These are phyloP conservation scores for Aeschynomene evenia DNA, from an alignment of 306 rosid species.

Conservation along the genomic window DNA sequence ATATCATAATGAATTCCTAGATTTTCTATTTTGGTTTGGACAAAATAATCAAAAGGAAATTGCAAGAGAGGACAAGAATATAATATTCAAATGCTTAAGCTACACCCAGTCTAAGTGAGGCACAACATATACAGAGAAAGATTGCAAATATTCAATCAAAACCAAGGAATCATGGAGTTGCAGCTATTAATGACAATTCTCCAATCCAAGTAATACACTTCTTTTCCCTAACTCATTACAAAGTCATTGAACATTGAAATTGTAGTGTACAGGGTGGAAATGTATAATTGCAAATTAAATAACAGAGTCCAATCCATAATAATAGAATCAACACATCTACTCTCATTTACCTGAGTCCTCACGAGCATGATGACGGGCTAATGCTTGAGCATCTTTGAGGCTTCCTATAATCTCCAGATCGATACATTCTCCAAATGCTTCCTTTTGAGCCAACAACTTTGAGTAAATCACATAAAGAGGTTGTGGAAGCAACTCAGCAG, in stretches of 20 bases:
- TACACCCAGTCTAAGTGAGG: background rate
- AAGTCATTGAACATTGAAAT: background rate
- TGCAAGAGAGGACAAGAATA: background rate
- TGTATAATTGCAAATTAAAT: no score
- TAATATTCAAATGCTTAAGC: background rate
- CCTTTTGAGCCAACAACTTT: slow-evolving; percentile 74
- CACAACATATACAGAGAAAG: background rate
- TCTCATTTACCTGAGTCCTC: slow-evolving; percentile 58
- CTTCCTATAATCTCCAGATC: slow-evolving; percentile 77
- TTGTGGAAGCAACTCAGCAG: slow-evolving; percentile 75
- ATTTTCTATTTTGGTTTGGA: background rate
- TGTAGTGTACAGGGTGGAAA: no score
- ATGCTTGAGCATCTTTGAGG: slow-evolving; percentile 73
- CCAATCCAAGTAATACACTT: background rate
- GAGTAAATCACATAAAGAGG: slow-evolving; percentile 80
- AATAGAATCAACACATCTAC: slow-evolving; percentile 6
- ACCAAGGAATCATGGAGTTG: background rate
- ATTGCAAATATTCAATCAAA: background rate
- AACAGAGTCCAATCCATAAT: slow-evolving; percentile 10
- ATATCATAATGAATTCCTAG: slow-evolving; percentile 9
- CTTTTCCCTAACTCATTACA: background rate
- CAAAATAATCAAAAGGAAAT: background rate
- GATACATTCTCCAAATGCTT: slow-evolving; percentile 69
- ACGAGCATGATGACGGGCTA: slow-evolving; percentile 58
- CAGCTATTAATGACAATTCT: background rate